A percentile compares a stretch with the other conserved stretches of the same genome.
Evolutionary conservation across 805 yeast species (phyloP).

Genomic region (Pichia sporocuriosa): DNA sequence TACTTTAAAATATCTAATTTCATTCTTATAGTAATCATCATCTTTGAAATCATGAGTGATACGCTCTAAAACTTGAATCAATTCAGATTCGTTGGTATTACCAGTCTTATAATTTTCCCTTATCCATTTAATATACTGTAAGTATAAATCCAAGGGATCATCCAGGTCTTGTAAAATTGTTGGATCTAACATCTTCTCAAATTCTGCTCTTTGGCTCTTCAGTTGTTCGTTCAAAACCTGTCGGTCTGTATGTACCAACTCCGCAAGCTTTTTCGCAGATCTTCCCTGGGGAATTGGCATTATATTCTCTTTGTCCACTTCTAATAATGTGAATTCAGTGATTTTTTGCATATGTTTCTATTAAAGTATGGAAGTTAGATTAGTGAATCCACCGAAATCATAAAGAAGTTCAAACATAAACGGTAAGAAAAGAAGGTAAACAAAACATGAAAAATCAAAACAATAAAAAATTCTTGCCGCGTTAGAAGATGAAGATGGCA

Average conservation of each 20-base stretch:
- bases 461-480: too few relatives aligned
- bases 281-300: constrained; percentile 62
- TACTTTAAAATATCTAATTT: constrained; percentile 67
- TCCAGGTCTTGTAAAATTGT: constrained; percentile 52
- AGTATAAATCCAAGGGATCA: constrained; percentile 73
- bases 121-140: constrained; percentile 75
- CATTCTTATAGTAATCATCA: constrained; percentile 64
- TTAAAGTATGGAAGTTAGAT: too few relatives aligned
- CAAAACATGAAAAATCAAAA: neutral
- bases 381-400: too few relatives aligned
- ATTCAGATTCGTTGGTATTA: constrained; percentile 53
- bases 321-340: constrained; percentile 34
- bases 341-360: too few relatives aligned
- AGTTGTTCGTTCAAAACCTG: constrained; percentile 12
- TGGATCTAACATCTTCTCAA: constrained; percentile 43
- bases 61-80: constrained; percentile 57
- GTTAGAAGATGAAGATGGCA: too few relatives aligned
- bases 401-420: neutral
- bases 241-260: constrained; percentile 31
- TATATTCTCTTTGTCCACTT: constrained; percentile 71
- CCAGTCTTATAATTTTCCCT: constrained; percentile 57
- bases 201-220: constrained; percentile 33
- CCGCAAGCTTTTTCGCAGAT: constrained; percentile 51
- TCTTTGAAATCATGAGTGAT: constrained; percentile 67
- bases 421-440: neutral